phyloP scores from a whole-genome alignment of 2,329 filamentous ascomycete species.

The Helotiales sp. region DNA sequence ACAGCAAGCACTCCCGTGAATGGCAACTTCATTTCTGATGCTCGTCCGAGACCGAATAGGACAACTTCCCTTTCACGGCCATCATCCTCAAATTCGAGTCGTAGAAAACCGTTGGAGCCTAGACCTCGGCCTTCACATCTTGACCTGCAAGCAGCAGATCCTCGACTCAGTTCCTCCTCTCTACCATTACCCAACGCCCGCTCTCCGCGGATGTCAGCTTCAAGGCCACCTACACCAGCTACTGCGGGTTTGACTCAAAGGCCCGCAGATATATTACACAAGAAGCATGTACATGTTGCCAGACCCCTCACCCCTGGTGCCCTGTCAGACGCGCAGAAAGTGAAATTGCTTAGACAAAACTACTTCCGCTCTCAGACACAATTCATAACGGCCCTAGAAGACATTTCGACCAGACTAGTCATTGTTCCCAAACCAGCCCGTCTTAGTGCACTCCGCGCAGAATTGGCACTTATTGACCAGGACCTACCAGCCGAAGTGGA shows the following conservation, averaged over 20 bases:
- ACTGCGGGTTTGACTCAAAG: conserved; percentile 57
- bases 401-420: conserved; percentile 84
- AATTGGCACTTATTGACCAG: conserved; percentile 79
- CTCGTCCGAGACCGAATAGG: conserved; percentile 8
- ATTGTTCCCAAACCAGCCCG: conserved; percentile 81
- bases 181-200: conserved; percentile 66
- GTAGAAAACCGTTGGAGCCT: conserved; percentile 33
- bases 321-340: conserved; percentile 68
- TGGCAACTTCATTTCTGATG: conserved; percentile 42
- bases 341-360: conserved; percentile 75
- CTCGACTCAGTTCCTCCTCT: conserved; percentile 70
- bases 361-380: conserved; percentile 84
- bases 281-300: conserved; percentile 65
- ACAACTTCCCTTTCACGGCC: conserved; percentile 33
- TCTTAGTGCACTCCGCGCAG: conserved; percentile 79
- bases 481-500: conserved; percentile 84
- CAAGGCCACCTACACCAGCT: conserved; percentile 62
- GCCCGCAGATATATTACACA: conserved; percentile 50
- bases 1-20: conserved; percentile 43
- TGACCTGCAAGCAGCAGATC: conserved; percentile 52
- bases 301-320: conserved; percentile 65
- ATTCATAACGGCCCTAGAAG: conserved; percentile 79
- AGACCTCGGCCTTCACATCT: conserved; percentile 39
- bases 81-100: conserved; percentile 33
- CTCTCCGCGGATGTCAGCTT: conserved; percentile 54